Evolutionary conservation across 1,284 basidiomycete species (phyloP), one percentile per base, ranked within the genome.

Genomic region (Meripilus lineatus): DNA sequence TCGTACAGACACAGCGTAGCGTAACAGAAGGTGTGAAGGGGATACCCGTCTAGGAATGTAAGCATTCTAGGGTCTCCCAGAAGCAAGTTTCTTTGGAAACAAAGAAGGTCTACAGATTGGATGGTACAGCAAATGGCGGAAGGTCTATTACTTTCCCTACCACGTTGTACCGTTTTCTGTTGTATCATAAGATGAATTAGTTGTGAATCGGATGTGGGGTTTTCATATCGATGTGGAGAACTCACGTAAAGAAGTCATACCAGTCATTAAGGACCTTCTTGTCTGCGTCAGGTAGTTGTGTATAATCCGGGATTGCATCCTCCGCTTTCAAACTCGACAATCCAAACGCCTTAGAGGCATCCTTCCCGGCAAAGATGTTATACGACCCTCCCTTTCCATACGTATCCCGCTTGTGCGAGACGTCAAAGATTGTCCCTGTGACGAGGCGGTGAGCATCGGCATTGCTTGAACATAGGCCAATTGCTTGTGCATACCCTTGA

Each of bases 221-320:
- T 32, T 34, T 20, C 23, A 34, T 20, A 44, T 24, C 34, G 32
- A 20, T 47, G 38, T 42, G 37, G 14, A 8, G 52, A 25, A 73
- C 79, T 63, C 68, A 84, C 70, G 67, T 58, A 62, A 86, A 87
- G 68, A 94, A 95, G 5, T 71, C 58, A 61, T 87, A 75, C 95
- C 95, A 98, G 56, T 96, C 92, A 51, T 96, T 77, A 42, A 98
- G 72, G 1, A 91, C 89, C 65, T 92, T 91, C 63, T 69, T 64
- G 60, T 96, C 89, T 51, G 78, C 77, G 50, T 81, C 83, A 42
- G 78, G 75, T 37, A 99, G 74, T 0, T 63, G 69, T 52, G 84
- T 89, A 63, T 91, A 97, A 62, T 99, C 94, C 3, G 92, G 67
- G 3, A 93, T 74, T 1, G 94, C 95, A 59, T 98, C 86, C 62